These are phyloP conservation scores for Sphaerulina populicola DNA, from an alignment of 2,329 filamentous ascomycete species.

Conservation along the genomic window DNA sequence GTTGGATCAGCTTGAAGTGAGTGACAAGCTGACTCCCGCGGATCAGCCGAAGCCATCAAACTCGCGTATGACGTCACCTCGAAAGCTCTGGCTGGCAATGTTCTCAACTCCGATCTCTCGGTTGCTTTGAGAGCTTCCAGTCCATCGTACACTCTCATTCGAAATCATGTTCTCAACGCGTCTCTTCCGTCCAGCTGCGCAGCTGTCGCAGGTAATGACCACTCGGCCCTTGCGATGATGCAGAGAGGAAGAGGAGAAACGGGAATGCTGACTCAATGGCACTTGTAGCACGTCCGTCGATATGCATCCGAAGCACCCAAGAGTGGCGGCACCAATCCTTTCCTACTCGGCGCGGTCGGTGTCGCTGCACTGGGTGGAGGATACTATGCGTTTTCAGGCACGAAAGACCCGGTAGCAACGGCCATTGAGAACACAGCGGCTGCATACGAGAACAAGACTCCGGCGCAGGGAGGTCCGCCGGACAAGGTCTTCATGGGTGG, in stretches of 20 bases:
- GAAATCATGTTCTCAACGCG: slow-evolving; percentile 23
- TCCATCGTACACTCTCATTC: neutral
- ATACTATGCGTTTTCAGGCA: slow-evolving; percentile 35
- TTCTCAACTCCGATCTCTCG: neutral
- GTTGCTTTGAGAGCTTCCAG: neutral
- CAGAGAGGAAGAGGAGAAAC: neutral
- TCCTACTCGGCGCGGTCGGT: slow-evolving; percentile 55
- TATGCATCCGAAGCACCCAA: slow-evolving; percentile 60
- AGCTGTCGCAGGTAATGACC: slow-evolving; percentile 32
- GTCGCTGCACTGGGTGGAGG: slow-evolving; percentile 52
- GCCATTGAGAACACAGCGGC: slow-evolving; percentile 27
- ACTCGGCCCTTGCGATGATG: too few relatives aligned
- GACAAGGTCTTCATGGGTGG: slow-evolving; percentile 64
- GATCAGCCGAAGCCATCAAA: neutral
- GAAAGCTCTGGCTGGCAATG: neutral
- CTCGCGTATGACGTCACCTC: neutral
- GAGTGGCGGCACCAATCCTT: slow-evolving; percentile 49
- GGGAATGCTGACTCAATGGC: slow-evolving; percentile 11
- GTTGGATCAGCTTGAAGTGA: too few relatives aligned
- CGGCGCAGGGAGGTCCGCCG: slow-evolving; percentile 30
- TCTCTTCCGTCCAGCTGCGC: slow-evolving; percentile 23
- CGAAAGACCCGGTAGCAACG: slow-evolving; percentile 21
- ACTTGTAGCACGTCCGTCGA: slow-evolving; percentile 51
- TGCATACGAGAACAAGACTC: slow-evolving; percentile 35
- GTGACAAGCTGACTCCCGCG: too few relatives aligned